Evolutionary conservation across 768 basidiomycete species (phyloP).

Genomic region (Tubosaeta sp.): DNA sequence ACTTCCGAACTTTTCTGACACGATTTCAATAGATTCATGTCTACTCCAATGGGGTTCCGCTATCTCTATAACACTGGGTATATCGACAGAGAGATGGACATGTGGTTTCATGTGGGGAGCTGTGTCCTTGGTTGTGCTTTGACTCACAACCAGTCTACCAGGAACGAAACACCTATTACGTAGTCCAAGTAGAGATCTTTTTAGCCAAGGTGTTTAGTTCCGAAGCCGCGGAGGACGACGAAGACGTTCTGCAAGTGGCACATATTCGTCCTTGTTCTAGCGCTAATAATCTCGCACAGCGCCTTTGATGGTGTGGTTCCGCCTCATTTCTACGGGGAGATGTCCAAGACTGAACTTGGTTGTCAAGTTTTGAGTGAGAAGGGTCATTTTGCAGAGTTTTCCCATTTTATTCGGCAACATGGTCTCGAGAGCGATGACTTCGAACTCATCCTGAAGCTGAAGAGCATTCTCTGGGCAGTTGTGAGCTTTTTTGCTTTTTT

Average conservation of each 20-base stretch:
- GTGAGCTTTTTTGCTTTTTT: constrained; percentile 44
- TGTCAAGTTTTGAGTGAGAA: constrained; percentile 88
- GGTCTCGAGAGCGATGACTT: constrained; percentile 79
- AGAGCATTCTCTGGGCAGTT: constrained; percentile 95
- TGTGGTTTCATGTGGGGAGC: constrained; percentile 84
- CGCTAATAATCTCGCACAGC: constrained; percentile 37
- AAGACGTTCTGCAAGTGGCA: constrained; percentile 49
- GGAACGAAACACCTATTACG: constrained; percentile 93
- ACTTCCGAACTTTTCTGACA: neutral
- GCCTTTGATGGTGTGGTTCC: constrained; percentile 85
- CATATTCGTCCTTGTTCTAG: neutral
- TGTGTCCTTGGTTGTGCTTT: neutral
- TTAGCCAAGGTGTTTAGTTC: constrained; percentile 73
- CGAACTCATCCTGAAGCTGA: constrained; percentile 82
- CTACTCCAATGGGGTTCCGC: constrained; percentile 86
- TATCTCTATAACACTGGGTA: constrained; percentile 91
- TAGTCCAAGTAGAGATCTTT: constrained; percentile 91
- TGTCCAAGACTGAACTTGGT: constrained; percentile 94
- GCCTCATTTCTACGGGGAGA: constrained; percentile 95
- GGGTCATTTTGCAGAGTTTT: constrained; percentile 88
- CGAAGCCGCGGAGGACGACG: constrained; percentile 55
- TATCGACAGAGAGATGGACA: constrained; percentile 92
- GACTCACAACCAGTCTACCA: constrained; percentile 31
- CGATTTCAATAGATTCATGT: constrained; percentile 70
- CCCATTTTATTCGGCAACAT: constrained; percentile 85